These are phyloP conservation scores for Toxicodendron radicans DNA, from an alignment of 345 rosid genomes.

Conservation along the genomic window DNA sequence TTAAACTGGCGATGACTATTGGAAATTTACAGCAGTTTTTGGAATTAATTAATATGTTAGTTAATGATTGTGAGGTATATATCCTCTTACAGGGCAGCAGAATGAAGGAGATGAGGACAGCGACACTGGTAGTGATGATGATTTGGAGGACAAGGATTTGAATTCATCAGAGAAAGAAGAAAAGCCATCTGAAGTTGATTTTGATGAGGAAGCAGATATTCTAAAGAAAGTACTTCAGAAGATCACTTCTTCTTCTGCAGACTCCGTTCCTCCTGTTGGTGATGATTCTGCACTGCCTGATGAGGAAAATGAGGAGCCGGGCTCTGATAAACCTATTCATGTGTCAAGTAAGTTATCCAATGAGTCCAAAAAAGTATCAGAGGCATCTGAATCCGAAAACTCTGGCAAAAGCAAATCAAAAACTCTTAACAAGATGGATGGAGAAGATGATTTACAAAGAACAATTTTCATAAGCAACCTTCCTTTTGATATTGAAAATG, in stretches of 20 bases:
- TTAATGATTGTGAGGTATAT: slow-evolving; percentile 4
- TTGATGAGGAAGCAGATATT: slow-evolving; percentile 78
- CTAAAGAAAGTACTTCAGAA: slow-evolving; percentile 72
- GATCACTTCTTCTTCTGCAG: slow-evolving; percentile 47
- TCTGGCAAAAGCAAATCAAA: slow-evolving; percentile 37
- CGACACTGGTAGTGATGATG: slow-evolving; percentile 51
- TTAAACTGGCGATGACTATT: not conserved
- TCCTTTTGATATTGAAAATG: slow-evolving; percentile 70
- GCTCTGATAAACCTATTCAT: slow-evolving; percentile 28
- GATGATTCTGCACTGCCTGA: slow-evolving; percentile 34
- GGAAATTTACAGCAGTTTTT: not conserved
- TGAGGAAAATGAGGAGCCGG: slow-evolving; percentile 27
- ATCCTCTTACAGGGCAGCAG: slow-evolving; percentile 45
- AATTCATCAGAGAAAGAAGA: slow-evolving; percentile 38
- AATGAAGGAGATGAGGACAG: slow-evolving; percentile 45
- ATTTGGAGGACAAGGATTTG: slow-evolving; percentile 26
- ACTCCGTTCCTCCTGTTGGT: slow-evolving; percentile 31
- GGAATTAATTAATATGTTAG: not conserved
- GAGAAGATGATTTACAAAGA: slow-evolving; percentile 63
- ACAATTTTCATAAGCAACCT: slow-evolving; percentile 81
- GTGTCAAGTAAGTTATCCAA: slow-evolving; percentile 28
- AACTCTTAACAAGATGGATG: slow-evolving; percentile 35
- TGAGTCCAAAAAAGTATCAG: slow-evolving; percentile 32
- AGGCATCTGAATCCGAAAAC: slow-evolving; percentile 34
- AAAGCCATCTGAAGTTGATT: slow-evolving; percentile 40